These are phyloP conservation scores for Plasmopara muralis DNA, from an alignment of 352 stramenopile species.

Conservation along the genomic window DNA sequence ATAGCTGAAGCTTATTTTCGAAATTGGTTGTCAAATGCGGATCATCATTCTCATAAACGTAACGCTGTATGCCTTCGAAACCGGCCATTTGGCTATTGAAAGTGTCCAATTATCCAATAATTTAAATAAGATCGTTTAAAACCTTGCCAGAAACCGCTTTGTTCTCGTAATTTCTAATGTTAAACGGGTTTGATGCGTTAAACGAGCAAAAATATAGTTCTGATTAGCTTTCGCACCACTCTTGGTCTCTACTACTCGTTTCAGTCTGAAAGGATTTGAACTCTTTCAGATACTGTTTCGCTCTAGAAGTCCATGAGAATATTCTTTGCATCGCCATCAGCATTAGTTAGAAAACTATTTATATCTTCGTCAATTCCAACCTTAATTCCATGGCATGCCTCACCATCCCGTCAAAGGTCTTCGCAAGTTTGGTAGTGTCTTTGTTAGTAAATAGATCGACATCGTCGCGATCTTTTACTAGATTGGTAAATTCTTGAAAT, in stretches of 20 bases:
- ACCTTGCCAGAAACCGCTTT: too few species aligned
- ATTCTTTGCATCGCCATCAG: constrained; percentile 16
- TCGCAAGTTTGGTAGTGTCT: constrained; percentile 4
- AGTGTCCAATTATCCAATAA: too few species aligned
- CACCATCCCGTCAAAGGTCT: constrained; percentile 8
- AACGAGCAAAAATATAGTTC: too few species aligned
- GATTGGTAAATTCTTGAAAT: background rate
- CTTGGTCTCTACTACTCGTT: too few species aligned
- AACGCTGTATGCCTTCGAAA: too few species aligned
- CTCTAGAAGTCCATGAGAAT: constrained; percentile 18
- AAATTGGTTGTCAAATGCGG: constrained; percentile 10
- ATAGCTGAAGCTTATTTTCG: too few species aligned
- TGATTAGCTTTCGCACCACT: too few species aligned
- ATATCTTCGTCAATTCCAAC: constrained; percentile 13
- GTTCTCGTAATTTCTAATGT: too few species aligned
- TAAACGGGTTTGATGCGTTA: too few species aligned
- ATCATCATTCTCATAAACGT: constrained; percentile 14
- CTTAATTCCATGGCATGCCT: constrained; percentile 7
- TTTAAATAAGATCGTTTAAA: too few species aligned
- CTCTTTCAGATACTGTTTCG: constrained; percentile 5
- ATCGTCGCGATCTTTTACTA: constrained; percentile 7
- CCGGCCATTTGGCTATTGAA: too few species aligned
- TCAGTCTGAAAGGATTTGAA: too few species aligned
- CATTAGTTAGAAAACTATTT: constrained; percentile 9
- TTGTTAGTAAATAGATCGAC: constrained; percentile 5